Conservation (phyloP, 192 early-diverging fungal genomes). For the Coemansia sp. region DNA sequence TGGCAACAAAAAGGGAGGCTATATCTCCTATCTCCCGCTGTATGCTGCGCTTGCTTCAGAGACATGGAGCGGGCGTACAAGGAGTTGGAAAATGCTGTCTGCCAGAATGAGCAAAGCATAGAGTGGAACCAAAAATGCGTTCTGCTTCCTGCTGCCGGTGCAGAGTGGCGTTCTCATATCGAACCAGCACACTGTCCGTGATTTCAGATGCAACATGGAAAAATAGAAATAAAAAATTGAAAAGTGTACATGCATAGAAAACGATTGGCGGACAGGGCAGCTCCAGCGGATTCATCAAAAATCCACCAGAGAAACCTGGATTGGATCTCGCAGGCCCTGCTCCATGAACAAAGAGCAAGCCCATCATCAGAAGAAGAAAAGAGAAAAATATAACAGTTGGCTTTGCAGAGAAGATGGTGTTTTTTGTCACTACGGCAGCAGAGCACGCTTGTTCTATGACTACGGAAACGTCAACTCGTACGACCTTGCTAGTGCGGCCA, state of each 20-base stretch:
- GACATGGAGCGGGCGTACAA: not conserved
- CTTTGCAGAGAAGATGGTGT: not conserved
- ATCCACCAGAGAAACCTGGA: no score
- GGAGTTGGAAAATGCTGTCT: not conserved
- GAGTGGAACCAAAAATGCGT: not conserved
- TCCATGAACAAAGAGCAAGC: not conserved
- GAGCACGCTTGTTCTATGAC: not conserved
- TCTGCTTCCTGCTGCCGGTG: not conserved
- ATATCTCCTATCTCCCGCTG: not conserved
- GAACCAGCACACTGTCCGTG: not conserved
- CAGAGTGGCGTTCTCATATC: not conserved
- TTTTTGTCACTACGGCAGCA: not conserved
- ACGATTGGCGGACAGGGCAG: constrained; percentile 21
- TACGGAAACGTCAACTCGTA: constrained; percentile 19
- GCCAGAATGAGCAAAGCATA: not conserved
- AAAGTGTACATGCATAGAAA: not conserved
- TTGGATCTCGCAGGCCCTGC: no score
- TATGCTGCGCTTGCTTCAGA: not conserved
- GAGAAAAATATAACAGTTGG: no score
- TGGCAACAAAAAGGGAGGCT: not conserved
- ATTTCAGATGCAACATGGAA: no score
- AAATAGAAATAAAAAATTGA: constrained; percentile 5
- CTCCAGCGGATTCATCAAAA: not conserved
- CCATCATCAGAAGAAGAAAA: no score
- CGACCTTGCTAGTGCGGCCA: constrained; percentile 18